Percentiles rank a stretch among this genome's conserved stretches.
phyloP scores from a whole-genome alignment of 768 basidiomycete species.

The Auricularia sp. region DNA sequence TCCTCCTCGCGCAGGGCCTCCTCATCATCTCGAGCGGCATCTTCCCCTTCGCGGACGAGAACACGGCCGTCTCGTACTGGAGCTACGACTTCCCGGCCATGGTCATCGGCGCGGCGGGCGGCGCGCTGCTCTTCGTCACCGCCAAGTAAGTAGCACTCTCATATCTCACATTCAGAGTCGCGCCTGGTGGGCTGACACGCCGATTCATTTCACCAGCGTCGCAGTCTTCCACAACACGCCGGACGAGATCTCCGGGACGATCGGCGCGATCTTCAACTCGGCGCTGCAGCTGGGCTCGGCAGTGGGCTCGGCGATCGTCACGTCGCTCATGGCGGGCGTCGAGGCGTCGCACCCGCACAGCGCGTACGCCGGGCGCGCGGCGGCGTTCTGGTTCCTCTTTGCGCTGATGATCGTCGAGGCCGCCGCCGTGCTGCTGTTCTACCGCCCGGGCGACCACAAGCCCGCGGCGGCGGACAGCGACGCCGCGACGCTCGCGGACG shows the following conservation, averaged over 20 bases:
- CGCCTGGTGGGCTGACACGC: background rate
- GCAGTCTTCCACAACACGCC: conserved; percentile 41
- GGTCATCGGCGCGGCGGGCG: conserved; percentile 35
- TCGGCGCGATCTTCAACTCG: conserved; percentile 46
- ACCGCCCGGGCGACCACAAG: conserved; percentile 1
- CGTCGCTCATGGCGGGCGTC: conserved; percentile 38
- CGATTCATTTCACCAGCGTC: conserved; percentile 23
- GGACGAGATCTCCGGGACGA: conserved; percentile 38
- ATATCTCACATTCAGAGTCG: background rate
- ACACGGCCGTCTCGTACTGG: conserved; percentile 34
- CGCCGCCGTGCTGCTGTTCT: conserved; percentile 24
- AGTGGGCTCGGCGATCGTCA: conserved; percentile 37
- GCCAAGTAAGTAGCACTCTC: conserved; percentile 32
- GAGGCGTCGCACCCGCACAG: conserved; percentile 12
- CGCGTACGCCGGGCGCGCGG: conserved; percentile 31
- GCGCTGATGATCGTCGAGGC: conserved; percentile 25
- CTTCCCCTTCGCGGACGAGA: conserved; percentile 29
- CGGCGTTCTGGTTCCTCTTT: conserved; percentile 31
- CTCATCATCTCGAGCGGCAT: conserved; percentile 30
- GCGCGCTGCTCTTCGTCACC: conserved; percentile 35
- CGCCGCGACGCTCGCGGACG: background rate
- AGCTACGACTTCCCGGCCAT: conserved; percentile 39
- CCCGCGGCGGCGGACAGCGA: background rate
- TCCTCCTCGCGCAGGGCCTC: conserved; percentile 31
- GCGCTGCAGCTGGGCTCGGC: conserved; percentile 45